These are phyloP conservation scores for Nannochloropsis granulata DNA, from an alignment of 108 stramenopile species.

Conservation along the genomic window DNA sequence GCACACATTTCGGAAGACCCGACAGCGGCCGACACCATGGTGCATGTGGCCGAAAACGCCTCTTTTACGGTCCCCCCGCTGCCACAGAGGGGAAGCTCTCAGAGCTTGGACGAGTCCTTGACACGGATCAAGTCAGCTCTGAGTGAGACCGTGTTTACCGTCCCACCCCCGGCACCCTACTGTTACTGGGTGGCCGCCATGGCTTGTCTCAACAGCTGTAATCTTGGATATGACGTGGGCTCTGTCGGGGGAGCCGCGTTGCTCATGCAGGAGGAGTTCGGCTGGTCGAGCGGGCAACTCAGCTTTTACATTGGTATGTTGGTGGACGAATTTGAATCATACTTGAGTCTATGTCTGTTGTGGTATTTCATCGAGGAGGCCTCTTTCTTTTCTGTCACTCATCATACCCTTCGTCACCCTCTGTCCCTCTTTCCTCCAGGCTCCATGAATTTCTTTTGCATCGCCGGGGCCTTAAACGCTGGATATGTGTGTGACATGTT, in stretches of 20 bases:
- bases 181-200: background rate
- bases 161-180: background rate
- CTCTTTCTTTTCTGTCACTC: too few relatives aligned
- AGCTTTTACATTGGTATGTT: background rate
- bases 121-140: background rate
- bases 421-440: background rate
- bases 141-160: background rate
- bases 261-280: background rate
- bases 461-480: slow-evolving; percentile 16
- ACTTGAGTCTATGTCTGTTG: too few relatives aligned
- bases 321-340: too few relatives aligned
- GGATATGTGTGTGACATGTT: slow-evolving; percentile 18
- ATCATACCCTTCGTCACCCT: too few relatives aligned
- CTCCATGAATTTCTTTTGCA: slow-evolving; percentile 19
- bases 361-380: too few relatives aligned
- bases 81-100: too few relatives aligned
- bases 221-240: slow-evolving; percentile 10
- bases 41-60: background rate
- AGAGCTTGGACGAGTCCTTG: background rate
- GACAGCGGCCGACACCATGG: background rate
- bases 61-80: background rate
- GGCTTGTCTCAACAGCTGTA: slow-evolving; percentile 2
- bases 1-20: background rate
- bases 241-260: background rate
- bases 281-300: background rate